A percentile compares a stretch with the other conserved stretches of the same genome.
Evolutionary conservation across 805 yeast species (phyloP).

Genomic region (Ogataea allantospora): DNA sequence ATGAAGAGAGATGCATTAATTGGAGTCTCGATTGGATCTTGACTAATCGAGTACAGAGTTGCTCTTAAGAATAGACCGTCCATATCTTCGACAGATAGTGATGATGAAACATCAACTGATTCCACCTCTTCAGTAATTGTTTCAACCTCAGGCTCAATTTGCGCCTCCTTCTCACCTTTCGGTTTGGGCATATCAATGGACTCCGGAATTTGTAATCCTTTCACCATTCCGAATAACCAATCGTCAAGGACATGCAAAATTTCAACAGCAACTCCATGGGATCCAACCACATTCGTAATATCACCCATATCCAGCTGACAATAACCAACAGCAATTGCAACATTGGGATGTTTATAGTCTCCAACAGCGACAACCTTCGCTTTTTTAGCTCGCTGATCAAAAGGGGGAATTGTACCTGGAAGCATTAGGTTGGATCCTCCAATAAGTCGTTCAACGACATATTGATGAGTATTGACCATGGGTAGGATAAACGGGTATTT

Average conservation of each 20-base stretch:
- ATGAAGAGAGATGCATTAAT: conserved; percentile 72
- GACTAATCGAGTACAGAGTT: conserved; percentile 64
- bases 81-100: conserved; percentile 57
- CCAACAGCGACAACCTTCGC: conserved; percentile 75
- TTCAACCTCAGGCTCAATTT: neutral
- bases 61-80: conserved; percentile 76
- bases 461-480: conserved; percentile 64
- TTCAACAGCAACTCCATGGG: conserved; percentile 75
- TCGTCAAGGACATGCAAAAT: conserved; percentile 70
- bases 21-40: conserved; percentile 59
- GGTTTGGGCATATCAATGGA: conserved; percentile 1
- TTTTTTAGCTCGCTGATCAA: conserved; percentile 44
- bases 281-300: conserved; percentile 51
- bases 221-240: conserved; percentile 52
- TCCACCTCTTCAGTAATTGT: neutral
- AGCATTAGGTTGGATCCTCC: conserved; percentile 83
- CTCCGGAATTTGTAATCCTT: conserved; percentile 44
- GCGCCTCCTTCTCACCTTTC: conserved; percentile 20
- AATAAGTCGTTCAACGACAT: conserved; percentile 65
- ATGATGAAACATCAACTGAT: neutral
- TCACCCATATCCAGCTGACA: conserved; percentile 48
- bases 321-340: conserved; percentile 70
- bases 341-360: conserved; percentile 55
- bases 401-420: conserved; percentile 65
- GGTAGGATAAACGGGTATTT: conserved; percentile 65